These are phyloP conservation scores for Venustampulla echinocandica DNA, from an alignment of 495 filamentous ascomycete species.

Conservation along the genomic window DNA sequence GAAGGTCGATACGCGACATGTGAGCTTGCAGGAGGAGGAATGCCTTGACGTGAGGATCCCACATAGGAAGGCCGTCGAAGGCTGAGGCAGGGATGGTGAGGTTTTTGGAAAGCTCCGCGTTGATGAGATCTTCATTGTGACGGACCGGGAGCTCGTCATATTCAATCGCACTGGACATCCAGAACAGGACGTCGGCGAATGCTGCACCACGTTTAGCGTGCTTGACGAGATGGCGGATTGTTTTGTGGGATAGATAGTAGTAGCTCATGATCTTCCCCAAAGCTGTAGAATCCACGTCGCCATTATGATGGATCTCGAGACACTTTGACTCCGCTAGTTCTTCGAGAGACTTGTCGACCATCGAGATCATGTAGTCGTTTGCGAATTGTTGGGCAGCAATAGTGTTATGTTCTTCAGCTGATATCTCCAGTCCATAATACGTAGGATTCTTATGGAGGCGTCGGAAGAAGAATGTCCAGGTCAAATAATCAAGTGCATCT, in stretches of 20 bases:
- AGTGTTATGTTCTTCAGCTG: constrained; percentile 85
- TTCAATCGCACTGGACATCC: constrained; percentile 90
- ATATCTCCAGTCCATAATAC: constrained; percentile 94
- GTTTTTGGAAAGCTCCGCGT: constrained; percentile 77
- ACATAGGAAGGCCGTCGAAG: constrained; percentile 65
- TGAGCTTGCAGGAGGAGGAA: constrained; percentile 92
- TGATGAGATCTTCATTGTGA: constrained; percentile 98
- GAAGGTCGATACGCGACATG: constrained; percentile 84
- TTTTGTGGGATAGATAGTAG: constrained; percentile 96
- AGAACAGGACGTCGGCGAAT: constrained; percentile 79
- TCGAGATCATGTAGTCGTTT: constrained; percentile 83
- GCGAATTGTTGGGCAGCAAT: constrained; percentile 75
- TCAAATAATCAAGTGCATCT: constrained; percentile 94
- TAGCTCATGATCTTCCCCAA: constrained; percentile 98
- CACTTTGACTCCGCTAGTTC: constrained; percentile 80
- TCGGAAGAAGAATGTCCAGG: constrained; percentile 99
- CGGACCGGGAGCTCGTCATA: constrained; percentile 98
- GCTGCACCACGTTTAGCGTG: constrained; percentile 68
- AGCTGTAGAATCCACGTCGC: constrained; percentile 79
- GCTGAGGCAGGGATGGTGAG: constrained; percentile 59
- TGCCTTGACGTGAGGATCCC: constrained; percentile 97
- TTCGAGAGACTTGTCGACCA: constrained; percentile 76
- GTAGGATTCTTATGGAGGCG: constrained; percentile 96
- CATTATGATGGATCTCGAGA: constrained; percentile 71
- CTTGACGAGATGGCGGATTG: constrained; percentile 71